Evolutionary conservation across 441 rosid species (phyloP).

Genomic region (Geranium incanum): DNA sequence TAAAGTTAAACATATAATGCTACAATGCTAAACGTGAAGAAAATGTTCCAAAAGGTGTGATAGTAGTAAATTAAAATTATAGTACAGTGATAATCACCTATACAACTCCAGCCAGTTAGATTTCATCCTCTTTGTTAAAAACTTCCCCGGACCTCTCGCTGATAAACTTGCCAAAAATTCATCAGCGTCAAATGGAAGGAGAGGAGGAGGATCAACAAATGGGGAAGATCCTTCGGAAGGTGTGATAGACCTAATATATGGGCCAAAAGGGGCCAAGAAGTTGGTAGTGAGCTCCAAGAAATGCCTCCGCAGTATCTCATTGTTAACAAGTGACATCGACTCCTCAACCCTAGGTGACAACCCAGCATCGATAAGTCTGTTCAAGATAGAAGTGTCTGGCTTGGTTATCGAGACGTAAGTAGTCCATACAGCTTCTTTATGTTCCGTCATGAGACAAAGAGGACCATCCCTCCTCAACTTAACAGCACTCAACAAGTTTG

Average conservation of each 20-base stretch:
- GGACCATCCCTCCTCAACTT: conserved; percentile 93
- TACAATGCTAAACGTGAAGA: not conserved
- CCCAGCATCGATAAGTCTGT: conserved; percentile 93
- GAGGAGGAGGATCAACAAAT: conserved; percentile 78
- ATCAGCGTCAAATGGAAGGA: conserved; percentile 50
- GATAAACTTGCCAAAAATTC: conserved; percentile 72
- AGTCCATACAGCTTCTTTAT: conserved; percentile 97
- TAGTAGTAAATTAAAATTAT: not conserved
- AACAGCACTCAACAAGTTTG: conserved; percentile 68
- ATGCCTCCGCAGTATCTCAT: conserved; percentile 87
- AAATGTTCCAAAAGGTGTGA: not conserved
- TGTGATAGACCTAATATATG: conserved; percentile 63
- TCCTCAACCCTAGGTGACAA: conserved; percentile 93
- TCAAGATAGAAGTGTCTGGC: conserved; percentile 91
- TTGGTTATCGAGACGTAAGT: conserved; percentile 69
- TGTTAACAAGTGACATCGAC: conserved; percentile 96
- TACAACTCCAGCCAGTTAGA: conserved; percentile 94
- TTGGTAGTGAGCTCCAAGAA: conserved; percentile 96
- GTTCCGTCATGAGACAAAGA: conserved; percentile 93
- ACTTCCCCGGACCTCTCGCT: conserved; percentile 89
- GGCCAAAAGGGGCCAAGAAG: conserved; percentile 96
- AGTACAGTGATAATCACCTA: conserved; percentile 41
- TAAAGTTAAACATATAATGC: not conserved
- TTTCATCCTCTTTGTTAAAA: conserved; percentile 85
- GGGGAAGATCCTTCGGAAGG: conserved; percentile 93